These are phyloP conservation scores for Plasmopara muralis DNA, from an alignment of 352 stramenopile genomes.

Conservation along the genomic window DNA sequence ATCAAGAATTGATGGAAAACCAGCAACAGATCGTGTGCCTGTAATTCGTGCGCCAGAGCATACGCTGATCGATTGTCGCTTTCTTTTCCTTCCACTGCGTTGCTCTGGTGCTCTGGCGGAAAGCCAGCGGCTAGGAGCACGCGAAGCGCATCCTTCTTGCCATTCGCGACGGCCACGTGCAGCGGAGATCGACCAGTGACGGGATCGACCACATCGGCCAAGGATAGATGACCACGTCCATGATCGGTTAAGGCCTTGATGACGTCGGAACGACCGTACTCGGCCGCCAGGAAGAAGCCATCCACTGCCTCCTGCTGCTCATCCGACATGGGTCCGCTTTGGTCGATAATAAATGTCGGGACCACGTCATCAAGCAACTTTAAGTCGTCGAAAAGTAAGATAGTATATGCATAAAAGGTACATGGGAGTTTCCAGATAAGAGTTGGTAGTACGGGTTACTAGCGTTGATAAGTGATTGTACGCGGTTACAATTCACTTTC, in stretches of 20 bases:
- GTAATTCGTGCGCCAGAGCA: slow-evolving; percentile 48
- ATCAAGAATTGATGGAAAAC: slow-evolving; percentile 86
- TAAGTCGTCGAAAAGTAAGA: background rate
- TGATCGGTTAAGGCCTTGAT: slow-evolving; percentile 79
- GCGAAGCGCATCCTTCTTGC: slow-evolving; percentile 72
- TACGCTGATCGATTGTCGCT: slow-evolving; percentile 47
- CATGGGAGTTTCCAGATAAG: too few relatives aligned
- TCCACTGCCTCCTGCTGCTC: slow-evolving; percentile 65
- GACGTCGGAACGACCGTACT: slow-evolving; percentile 77
- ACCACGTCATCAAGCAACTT: slow-evolving; percentile 6
- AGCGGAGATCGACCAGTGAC: slow-evolving; percentile 59
- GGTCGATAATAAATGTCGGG: slow-evolving; percentile 1
- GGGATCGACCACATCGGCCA: slow-evolving; percentile 52
- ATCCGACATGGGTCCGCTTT: slow-evolving; percentile 13
- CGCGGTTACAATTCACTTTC: too few relatives aligned
- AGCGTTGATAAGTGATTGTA: too few relatives aligned
- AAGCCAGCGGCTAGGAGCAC: slow-evolving; percentile 75
- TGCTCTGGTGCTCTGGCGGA: slow-evolving; percentile 47
- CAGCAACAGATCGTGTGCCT: slow-evolving; percentile 54
- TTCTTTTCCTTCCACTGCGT: slow-evolving; percentile 1
- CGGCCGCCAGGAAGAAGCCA: slow-evolving; percentile 76
- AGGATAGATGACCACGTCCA: slow-evolving; percentile 38
- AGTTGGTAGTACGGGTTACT: too few relatives aligned
- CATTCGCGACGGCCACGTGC: slow-evolving; percentile 62
- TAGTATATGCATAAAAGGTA: too few relatives aligned